Percentiles rank a stretch among this genome's conserved stretches.
Evolutionary conservation across 140 eudicot genomes (phyloP).

Genomic region (Oenanthe javanica): DNA sequence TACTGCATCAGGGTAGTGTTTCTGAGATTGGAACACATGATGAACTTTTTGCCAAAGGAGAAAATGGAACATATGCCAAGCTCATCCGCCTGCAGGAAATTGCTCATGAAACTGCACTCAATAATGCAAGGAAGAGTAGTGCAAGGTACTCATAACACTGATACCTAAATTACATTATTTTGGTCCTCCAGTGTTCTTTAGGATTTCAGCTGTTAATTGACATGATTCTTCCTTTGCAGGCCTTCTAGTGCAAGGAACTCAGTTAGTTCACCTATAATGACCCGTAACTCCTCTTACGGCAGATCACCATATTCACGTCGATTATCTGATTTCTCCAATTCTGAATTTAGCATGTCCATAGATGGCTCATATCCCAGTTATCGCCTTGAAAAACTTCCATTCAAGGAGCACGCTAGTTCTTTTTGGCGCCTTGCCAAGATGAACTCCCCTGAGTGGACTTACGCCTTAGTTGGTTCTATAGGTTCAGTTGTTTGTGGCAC

Average conservation of each 20-base stretch:
- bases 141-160: slow-evolving; percentile 45
- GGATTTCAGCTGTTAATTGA: neutral
- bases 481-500: slow-evolving; percentile 85
- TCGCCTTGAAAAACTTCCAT: slow-evolving; percentile 71
- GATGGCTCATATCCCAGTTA: slow-evolving; percentile 64
- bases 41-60: slow-evolving; percentile 74
- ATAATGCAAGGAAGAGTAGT: slow-evolving; percentile 81
- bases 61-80: slow-evolving; percentile 66
- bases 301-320: slow-evolving; percentile 91
- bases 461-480: slow-evolving; percentile 69
- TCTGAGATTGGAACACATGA: slow-evolving; percentile 80
- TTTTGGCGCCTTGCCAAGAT: slow-evolving; percentile 86
- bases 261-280: slow-evolving; percentile 87
- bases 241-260: slow-evolving; percentile 97
- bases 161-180: neutral
- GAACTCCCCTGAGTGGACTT: slow-evolving; percentile 93
- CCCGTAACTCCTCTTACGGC: slow-evolving; percentile 87
- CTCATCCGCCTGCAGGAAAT: slow-evolving; percentile 84
- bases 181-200: neutral
- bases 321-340: slow-evolving; percentile 80
- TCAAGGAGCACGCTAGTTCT: slow-evolving; percentile 72
- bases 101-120: slow-evolving; percentile 77
- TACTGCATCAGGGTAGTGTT: slow-evolving; percentile 78
- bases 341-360: slow-evolving; percentile 66
- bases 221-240: slow-evolving; percentile 39